phyloP scores from a whole-genome alignment of 2,329 filamentous ascomycete species.

The Sporothrix sp. region DNA sequence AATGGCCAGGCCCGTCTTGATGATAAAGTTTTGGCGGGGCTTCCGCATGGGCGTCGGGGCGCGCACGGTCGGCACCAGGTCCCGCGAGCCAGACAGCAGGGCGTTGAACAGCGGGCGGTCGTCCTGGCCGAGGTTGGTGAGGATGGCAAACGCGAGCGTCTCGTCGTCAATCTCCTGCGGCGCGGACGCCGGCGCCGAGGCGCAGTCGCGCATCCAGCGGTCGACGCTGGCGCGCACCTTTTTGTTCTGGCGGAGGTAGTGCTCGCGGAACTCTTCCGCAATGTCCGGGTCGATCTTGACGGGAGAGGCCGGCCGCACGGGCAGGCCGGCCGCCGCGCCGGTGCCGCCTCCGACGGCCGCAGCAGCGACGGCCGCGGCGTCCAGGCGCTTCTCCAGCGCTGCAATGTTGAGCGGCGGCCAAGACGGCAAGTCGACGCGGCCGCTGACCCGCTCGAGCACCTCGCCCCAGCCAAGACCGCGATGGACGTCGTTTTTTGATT shows the following conservation, averaged over 20 bases:
- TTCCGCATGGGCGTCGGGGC: slow-evolving; percentile 61
- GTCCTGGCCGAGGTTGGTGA: slow-evolving; percentile 70
- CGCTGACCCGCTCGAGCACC: slow-evolving; percentile 85
- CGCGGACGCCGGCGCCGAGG: slow-evolving; percentile 60
- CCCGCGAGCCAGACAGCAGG: slow-evolving; percentile 53
- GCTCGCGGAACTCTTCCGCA: slow-evolving; percentile 83
- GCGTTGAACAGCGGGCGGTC: slow-evolving; percentile 77
- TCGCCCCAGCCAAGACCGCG: slow-evolving; percentile 88
- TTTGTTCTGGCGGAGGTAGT: slow-evolving; percentile 84
- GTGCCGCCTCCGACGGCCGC: slow-evolving; percentile 15
- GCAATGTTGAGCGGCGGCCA: slow-evolving; percentile 84
- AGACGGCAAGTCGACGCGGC: slow-evolving; percentile 69
- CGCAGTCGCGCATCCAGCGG: slow-evolving; percentile 76
- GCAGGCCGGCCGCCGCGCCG: slow-evolving; percentile 22
- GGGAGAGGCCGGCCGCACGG: slow-evolving; percentile 48
- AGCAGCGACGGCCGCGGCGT: slow-evolving; percentile 34
- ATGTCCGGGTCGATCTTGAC: slow-evolving; percentile 85
- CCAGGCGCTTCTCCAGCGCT: slow-evolving; percentile 50
- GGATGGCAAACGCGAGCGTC: slow-evolving; percentile 83
- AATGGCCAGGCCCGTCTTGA: slow-evolving; percentile 66
- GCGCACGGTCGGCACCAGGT: slow-evolving; percentile 46
- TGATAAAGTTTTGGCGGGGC: slow-evolving; percentile 61
- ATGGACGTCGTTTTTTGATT: slow-evolving; percentile 49
- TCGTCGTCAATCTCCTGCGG: slow-evolving; percentile 90
- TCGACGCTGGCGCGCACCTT: slow-evolving; percentile 90